phyloP scores from a whole-genome alignment of 192 early-diverging fungal genomes.

The Backusella macrospora region DNA sequence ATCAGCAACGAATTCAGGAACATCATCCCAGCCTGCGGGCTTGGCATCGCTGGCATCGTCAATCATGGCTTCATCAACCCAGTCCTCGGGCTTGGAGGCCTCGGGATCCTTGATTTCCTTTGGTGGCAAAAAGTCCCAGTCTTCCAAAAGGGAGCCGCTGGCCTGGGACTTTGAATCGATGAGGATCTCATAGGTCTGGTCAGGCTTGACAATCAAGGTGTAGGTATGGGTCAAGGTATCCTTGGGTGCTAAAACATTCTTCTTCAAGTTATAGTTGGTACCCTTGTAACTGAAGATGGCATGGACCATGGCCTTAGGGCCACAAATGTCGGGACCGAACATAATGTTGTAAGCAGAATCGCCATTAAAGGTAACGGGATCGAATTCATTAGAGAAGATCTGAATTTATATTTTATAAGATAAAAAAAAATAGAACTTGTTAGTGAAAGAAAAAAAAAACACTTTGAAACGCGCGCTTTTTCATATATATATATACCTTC shows the following conservation, averaged over 20 bases:
- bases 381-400: constrained; percentile 81
- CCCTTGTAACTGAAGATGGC: constrained; percentile 95
- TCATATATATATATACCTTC: constrained; percentile 49
- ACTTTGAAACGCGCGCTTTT: not conserved
- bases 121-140: constrained; percentile 79
- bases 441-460: not conserved
- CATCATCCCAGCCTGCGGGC: constrained; percentile 75
- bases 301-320: constrained; percentile 87
- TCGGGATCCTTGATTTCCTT: constrained; percentile 80
- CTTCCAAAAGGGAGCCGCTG: constrained; percentile 77
- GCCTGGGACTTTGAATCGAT: constrained; percentile 80
- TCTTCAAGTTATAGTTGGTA: constrained; percentile 83
- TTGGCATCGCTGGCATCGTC: constrained; percentile 74
- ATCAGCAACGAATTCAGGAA: constrained; percentile 81
- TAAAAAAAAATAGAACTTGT: not conserved
- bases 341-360: constrained; percentile 82
- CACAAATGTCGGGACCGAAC: constrained; percentile 96
- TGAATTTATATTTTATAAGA: constrained; percentile 31
- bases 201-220: constrained; percentile 81
- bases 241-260: constrained; percentile 66
- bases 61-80: constrained; percentile 78
- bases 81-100: constrained; percentile 88
- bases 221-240: constrained; percentile 89
- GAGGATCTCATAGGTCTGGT: constrained; percentile 77
- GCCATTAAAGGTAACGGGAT: constrained; percentile 79